Evolutionary conservation across 1,284 basidiomycete species (phyloP).

Genomic region (Xanthoconium separans): DNA sequence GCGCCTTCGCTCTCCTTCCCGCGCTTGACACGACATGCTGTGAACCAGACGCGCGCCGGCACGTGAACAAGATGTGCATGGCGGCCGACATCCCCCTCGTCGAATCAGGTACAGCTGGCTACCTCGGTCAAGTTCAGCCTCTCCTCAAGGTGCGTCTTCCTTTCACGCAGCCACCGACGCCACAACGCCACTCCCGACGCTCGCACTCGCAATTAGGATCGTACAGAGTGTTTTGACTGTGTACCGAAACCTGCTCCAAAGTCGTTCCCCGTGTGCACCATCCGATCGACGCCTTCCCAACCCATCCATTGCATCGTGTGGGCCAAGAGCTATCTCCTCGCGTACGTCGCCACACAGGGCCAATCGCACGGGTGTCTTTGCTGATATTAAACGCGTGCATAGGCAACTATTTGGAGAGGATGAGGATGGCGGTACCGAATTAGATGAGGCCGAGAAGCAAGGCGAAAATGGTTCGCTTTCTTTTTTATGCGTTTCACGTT

Average conservation of each 20-base stretch:
- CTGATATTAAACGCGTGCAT: background rate
- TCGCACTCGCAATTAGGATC: slow-evolving; percentile 49
- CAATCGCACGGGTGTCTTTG: too few species aligned
- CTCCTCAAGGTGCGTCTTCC: slow-evolving; percentile 56
- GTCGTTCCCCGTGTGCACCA: slow-evolving; percentile 97
- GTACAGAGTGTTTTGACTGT: slow-evolving; percentile 92
- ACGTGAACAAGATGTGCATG: slow-evolving; percentile 98
- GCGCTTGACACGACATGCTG: background rate
- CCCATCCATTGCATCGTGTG: slow-evolving; percentile 99
- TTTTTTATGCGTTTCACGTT: background rate
- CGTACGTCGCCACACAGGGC: slow-evolving; percentile 48
- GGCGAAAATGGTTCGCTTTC: slow-evolving; percentile 74
- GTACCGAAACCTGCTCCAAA: slow-evolving; percentile 88
- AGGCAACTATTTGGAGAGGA: slow-evolving; percentile 96
- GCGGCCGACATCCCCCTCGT: slow-evolving; percentile 89
- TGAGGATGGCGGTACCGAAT: slow-evolving; percentile 73
- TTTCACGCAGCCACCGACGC: background rate
- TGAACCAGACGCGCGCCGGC: slow-evolving; percentile 76
- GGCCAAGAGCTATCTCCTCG: slow-evolving; percentile 98
- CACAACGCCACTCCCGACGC: background rate
- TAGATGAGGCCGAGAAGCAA: slow-evolving; percentile 83
- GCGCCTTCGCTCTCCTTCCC: background rate
- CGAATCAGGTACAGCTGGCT: slow-evolving; percentile 96
- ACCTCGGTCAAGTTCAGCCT: slow-evolving; percentile 85
- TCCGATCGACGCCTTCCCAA: slow-evolving; percentile 94